Conservation (phyloP, 1,139 yeast genomes). For the Kazachstania sp. region DNA sequence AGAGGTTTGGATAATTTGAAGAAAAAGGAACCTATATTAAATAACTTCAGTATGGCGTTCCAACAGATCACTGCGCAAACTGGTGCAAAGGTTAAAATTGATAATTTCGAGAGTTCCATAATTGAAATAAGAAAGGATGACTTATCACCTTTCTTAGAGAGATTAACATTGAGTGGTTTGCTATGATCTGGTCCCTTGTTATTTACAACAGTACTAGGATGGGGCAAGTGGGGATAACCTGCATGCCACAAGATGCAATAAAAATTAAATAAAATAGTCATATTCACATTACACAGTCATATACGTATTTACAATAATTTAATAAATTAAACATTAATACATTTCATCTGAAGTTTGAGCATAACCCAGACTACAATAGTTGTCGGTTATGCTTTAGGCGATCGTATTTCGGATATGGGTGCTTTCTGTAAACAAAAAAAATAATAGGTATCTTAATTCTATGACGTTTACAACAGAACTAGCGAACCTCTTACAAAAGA, state of each 20-base stretch:
- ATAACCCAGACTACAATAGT: no score
- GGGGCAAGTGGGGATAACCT: no score
- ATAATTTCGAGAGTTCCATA: constrained; percentile 89
- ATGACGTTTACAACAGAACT: no score
- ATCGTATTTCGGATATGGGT: no score
- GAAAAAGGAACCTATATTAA: constrained; percentile 41
- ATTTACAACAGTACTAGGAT: background rate
- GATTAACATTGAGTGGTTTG: constrained; percentile 48
- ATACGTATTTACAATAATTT: background rate
- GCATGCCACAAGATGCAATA: background rate
- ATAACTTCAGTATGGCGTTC: constrained; percentile 84
- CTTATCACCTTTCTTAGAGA: constrained; percentile 77
- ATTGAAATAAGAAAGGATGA: constrained; percentile 87
- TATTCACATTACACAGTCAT: background rate
- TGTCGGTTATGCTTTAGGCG: no score
- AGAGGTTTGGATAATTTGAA: constrained; percentile 45
- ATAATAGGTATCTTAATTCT: no score
- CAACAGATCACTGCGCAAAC: constrained; percentile 75
- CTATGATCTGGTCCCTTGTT: constrained; percentile 21
- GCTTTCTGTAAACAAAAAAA: no score
- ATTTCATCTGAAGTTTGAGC: no score
- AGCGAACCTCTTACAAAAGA: no score
- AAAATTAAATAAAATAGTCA: background rate
- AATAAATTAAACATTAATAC: no score
- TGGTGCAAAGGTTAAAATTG: constrained; percentile 84